Base-by-base conservation (phyloP, 768 basidiomycete species). In the Mrakia frigida region DNA sequence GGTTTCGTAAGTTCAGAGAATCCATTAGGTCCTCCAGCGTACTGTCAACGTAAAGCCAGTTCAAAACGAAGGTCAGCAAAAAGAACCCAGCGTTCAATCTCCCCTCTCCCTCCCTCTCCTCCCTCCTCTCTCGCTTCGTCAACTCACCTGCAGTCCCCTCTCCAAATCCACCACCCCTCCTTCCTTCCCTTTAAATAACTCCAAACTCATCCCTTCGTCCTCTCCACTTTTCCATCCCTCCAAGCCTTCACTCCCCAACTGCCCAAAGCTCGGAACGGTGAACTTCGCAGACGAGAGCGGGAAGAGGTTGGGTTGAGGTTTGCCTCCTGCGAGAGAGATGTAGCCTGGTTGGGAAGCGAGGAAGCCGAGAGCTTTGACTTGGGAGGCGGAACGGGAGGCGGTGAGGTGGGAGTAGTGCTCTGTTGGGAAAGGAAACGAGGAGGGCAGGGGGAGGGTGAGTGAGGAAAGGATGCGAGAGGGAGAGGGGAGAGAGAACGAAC, bases 221-320 rank as follows among this genome's bases (percentile, higher is more conserved):
- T 31, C n/a, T 9, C 63, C 81, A 0, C 41, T n/a, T 28, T 75
- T 70, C 80, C 80, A 81, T 25, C 56, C 56, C 56, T 56, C 56
- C 56, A 56, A 56, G 18, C 79, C 61, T 25, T 81, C 78, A 67
- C 79, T 77, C 0, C 78, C 79, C 18, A 80, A 53, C 39, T 74
- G 61, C 6, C 68, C 53, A 21, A 78, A 46, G n/a, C 78, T 72
- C 0, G 81, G 81, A 0, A 80, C 68, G 56, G 78, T 79, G 77
- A 80, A 81, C 23, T 77, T 79, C 1, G 79, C 79, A 61, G 78
- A 78, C 5, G 73, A 71, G 78, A 80, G 78, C 23, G 81, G 80
- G 78, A 81, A 81, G 0, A 81, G 77, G n/a, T 79, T 78, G 50
- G 79, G 77, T 60, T 59, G 68, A 21, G 65, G 76, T 50, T 73